phyloP scores from a whole-genome alignment of 345 rosid genomes.

The rapeseed (Brassica napus) region DNA sequence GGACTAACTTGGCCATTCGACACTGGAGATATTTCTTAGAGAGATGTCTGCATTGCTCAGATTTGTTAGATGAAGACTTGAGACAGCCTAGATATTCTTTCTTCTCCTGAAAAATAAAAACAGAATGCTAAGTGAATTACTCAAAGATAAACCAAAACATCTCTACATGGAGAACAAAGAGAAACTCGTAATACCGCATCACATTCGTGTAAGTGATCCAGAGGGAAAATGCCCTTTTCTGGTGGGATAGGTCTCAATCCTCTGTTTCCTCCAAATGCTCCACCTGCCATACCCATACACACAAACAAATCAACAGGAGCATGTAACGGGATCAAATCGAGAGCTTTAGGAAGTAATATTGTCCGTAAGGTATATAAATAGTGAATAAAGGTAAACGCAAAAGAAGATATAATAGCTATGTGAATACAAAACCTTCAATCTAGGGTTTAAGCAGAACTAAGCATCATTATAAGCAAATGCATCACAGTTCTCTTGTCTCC shows the following conservation, averaged over 20 bases:
- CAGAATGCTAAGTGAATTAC: neutral
- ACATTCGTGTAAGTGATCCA: constrained; percentile 87
- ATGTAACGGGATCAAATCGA: neutral
- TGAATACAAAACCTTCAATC: neutral
- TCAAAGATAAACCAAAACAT: neutral
- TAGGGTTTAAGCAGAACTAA: neutral
- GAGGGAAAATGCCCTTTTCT: constrained; percentile 88
- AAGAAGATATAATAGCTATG: neutral
- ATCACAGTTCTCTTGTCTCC: neutral
- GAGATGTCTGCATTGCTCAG: constrained; percentile 72
- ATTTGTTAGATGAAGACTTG: constrained; percentile 69
- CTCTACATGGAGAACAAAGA: neutral
- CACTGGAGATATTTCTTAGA: constrained; percentile 84
- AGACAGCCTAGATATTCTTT: constrained; percentile 85
- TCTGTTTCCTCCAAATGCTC: constrained; percentile 94
- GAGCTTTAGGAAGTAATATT: neutral
- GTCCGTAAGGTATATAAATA: neutral
- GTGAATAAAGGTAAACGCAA: neutral
- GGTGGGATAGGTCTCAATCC: constrained; percentile 92
- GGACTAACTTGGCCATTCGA: constrained; percentile 86
- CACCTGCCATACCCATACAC: constrained; percentile 48
- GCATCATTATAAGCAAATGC: neutral
- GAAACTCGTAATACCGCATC: constrained; percentile 54
- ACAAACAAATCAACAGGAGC: neutral
- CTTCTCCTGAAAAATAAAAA: constrained; percentile 64